Evolutionary conservation across 148 eudicot genomes (phyloP).

Genomic region (Suaeda aralocaspica): DNA sequence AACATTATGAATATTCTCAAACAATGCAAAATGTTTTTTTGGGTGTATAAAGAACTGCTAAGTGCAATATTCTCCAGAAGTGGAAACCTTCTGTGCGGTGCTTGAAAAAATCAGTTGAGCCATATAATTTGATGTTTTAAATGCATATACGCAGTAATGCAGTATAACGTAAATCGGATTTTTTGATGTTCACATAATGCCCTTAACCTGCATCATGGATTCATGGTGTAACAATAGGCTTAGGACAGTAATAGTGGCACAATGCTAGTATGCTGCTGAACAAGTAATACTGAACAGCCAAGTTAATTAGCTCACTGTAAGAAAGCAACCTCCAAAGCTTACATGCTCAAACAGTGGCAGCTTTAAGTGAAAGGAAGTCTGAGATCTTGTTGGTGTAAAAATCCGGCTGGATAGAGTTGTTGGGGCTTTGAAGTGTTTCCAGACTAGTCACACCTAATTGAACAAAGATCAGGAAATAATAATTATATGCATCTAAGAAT

Average conservation of each 20-base stretch:
- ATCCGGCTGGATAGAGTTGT: conserved; percentile 84
- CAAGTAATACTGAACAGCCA: too few species aligned
- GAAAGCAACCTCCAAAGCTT: conserved; percentile 11
- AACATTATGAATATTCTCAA: too few species aligned
- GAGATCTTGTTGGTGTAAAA: conserved; percentile 91
- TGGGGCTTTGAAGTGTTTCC: conserved; percentile 74
- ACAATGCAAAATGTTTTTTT: background rate
- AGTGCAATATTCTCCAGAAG: background rate
- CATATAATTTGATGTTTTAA: background rate
- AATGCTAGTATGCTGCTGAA: background rate
- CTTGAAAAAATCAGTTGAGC: conserved; percentile 12
- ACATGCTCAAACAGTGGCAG: conserved; percentile 60
- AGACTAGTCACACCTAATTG: conserved; percentile 68
- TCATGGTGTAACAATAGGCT: background rate
- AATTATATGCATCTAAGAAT: background rate
- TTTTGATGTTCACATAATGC: background rate
- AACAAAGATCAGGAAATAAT: background rate
- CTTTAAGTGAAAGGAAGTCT: conserved; percentile 78
- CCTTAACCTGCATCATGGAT: conserved; percentile 15
- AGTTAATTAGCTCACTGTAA: background rate
- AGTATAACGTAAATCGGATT: too few species aligned
- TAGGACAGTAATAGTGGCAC: too few species aligned
- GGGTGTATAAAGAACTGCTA: too few species aligned
- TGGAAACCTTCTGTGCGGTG: background rate
- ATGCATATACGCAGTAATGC: conserved; percentile 1